Base-by-base conservation (phyloP, 305 asterid species). In the Rubia peregrina region DNA sequence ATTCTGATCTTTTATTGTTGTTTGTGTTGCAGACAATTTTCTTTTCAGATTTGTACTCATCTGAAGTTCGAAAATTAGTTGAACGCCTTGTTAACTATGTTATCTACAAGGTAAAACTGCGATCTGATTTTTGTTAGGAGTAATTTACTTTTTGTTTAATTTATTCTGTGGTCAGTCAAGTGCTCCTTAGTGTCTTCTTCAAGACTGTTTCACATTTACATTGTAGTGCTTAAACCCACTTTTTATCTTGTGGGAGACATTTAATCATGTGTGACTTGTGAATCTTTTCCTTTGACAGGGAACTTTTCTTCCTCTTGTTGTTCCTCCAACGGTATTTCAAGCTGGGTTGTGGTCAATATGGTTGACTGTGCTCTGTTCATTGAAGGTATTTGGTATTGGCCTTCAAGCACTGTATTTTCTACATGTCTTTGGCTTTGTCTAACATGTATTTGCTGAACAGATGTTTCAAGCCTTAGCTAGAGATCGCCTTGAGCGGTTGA, bases 401-500 rank as follows among this genome's bases (percentile, higher is more conserved):
- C 36, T 33, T 65, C 42, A 74, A 63, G 76, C 67, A 63, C 64
- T 19, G 55, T 55, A 51, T 40, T 56, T 14, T 51, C 7, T 40
- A 49, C 9, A 16, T 62, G 49, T 38, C 57, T 55, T 63, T 7
- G 19, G 41, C 53, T 17, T 46, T 33, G 26, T 40, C 10, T 71
- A 66, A 44, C 69, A 44, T 63, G 56, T 79, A 75, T 78, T 60
- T 57, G 7, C 69, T 69, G 51, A 42, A 70, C 88, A 87, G 92
- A 87, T 89, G 93, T 90, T 90, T 85, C 97, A 90, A 88, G 95
- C 97, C 73, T 81, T 90, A 81, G 89, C 98, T 71, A 85, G 96
- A 83, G 98, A 88, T 74, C 89, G 98, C 65, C 98, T 91, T 63
- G 98, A 91, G 78, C 91, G 94, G 76, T 75, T 91, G 88, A 91